A percentile compares a stretch with the other conserved stretches of the same genome.
Conservation (phyloP, 176 grass and related monocot genomes). For the Oryza meyeriana region DNA sequence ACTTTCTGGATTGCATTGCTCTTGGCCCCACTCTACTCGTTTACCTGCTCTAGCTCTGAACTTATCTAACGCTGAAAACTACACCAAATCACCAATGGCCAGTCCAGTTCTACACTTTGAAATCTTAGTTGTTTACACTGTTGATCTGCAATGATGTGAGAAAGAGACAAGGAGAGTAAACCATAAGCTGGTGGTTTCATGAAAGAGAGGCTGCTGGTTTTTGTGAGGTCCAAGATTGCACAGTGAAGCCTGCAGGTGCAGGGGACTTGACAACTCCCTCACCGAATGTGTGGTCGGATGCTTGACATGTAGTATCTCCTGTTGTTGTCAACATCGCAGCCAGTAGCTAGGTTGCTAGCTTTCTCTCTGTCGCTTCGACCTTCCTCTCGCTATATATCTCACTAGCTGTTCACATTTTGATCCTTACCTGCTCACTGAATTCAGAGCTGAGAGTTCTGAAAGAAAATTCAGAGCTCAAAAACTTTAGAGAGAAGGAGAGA, state of each 20-base stretch:
- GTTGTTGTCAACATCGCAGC: conserved; percentile 27
- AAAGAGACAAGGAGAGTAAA: background rate
- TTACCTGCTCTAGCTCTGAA: background rate
- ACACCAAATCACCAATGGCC: background rate
- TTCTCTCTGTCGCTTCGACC: conserved; percentile 18
- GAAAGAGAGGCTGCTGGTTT: background rate
- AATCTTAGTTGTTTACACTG: too few relatives aligned
- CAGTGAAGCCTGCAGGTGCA: background rate
- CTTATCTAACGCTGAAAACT: background rate
- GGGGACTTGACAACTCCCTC: background rate
- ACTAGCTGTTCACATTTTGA: background rate
- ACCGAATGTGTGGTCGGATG: background rate
- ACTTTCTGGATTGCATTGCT: background rate
- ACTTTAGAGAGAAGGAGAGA: background rate
- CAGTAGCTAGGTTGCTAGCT: background rate
- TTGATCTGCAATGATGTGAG: background rate
- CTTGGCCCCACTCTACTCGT: background rate
- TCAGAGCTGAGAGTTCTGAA: background rate
- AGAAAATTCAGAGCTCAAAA: background rate
- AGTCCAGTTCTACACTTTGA: background rate
- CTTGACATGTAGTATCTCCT: conserved; percentile 19
- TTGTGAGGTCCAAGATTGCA: background rate
- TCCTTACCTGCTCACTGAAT: background rate
- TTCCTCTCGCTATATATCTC: conserved; percentile 42
- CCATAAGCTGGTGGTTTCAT: background rate